Base-by-base conservation (phyloP, 805 yeast species). In the Candida chilensis region DNA sequence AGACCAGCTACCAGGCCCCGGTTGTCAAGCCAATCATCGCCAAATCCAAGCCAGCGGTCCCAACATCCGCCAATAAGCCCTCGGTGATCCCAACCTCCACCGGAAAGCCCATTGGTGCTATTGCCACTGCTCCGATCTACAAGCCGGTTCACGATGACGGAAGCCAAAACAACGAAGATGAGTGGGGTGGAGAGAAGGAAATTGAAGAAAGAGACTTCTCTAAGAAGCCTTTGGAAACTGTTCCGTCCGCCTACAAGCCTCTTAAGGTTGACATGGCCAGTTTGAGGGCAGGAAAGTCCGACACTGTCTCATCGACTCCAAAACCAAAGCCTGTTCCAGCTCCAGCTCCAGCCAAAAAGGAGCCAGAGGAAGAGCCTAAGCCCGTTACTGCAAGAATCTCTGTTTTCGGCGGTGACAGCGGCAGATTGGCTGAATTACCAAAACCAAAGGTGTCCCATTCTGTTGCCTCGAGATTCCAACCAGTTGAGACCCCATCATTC, bases 151-250 rank as follows among this genome's bases (percentile, higher is more conserved):
- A 35, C 8, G 25, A 27, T 14, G 17, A 16, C n/a, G 11, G 5
- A 10, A 10, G 13, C 11, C 20, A 16, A 27, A 32, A 41, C 12
- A 57, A 47, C 22, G 77, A 71, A 32, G 84, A 77, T 33, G 88
- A 71, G 35, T 82, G 90, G 87, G 84, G 73, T 35, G 83, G 74
- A 31, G 82, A 74, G 42, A 69, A 65, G 33, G 78, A 69, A 45
- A 53, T 69, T 27, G 63, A 68, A 45, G 76, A 63, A 34, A 58
- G 78, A 44, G 78, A 73, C 40, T 69, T 72, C 39, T 38, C 51
- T 7, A 44, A 64, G 35, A 57, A 62, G 31, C 78, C 78, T 12
- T 57, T 73, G 38, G 63, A 67, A 36, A 60, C 60, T 33, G 65
- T 67, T 12, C 74, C 80, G 16, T 64, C 80, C 13, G 71, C 84